These are phyloP conservation scores for Acrocalymma vagum DNA, from an alignment of 2,329 filamentous ascomycete species.

Conservation along the genomic window DNA sequence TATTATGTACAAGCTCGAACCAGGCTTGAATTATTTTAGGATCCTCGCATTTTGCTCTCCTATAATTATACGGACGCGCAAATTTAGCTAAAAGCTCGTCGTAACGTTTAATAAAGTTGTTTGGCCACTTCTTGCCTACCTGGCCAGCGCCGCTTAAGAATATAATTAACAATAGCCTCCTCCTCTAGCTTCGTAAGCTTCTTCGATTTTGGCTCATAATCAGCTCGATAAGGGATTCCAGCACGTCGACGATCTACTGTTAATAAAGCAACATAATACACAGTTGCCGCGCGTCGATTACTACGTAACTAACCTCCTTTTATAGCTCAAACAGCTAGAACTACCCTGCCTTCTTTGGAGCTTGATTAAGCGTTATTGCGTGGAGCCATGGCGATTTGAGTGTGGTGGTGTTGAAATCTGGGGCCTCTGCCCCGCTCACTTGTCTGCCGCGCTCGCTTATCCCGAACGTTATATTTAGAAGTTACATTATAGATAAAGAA, in stretches of 20 bases:
- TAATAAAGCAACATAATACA: too few relatives aligned
- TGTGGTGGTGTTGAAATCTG: too few relatives aligned
- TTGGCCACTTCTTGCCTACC: slow-evolving; percentile 29
- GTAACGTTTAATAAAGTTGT: slow-evolving; percentile 34
- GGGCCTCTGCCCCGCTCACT: too few relatives aligned
- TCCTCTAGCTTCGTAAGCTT: slow-evolving; percentile 10
- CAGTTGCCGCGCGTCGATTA: too few relatives aligned
- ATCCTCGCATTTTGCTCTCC: slow-evolving; percentile 14
- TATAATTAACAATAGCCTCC: slow-evolving; percentile 5
- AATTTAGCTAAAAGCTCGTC: slow-evolving; percentile 3
- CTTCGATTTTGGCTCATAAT: slow-evolving; percentile 8
- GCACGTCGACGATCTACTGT: slow-evolving; percentile 1
- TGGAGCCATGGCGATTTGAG: too few relatives aligned
- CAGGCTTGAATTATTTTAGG: slow-evolving; percentile 13
- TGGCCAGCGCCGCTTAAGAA: slow-evolving; percentile 7
- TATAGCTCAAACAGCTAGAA: too few relatives aligned
- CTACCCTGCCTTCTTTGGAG: too few relatives aligned
- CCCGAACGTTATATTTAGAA: too few relatives aligned
- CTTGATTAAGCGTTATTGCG: too few relatives aligned
- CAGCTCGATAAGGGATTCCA: background rate
- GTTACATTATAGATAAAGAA: too few relatives aligned
- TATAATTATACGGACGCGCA: slow-evolving; percentile 17
- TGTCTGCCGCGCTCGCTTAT: too few relatives aligned
- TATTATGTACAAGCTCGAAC: slow-evolving; percentile 22
- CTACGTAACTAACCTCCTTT: too few relatives aligned